Base-by-base conservation (phyloP, 129 eudicot genomes). In the Scalesia atractyloides region DNA sequence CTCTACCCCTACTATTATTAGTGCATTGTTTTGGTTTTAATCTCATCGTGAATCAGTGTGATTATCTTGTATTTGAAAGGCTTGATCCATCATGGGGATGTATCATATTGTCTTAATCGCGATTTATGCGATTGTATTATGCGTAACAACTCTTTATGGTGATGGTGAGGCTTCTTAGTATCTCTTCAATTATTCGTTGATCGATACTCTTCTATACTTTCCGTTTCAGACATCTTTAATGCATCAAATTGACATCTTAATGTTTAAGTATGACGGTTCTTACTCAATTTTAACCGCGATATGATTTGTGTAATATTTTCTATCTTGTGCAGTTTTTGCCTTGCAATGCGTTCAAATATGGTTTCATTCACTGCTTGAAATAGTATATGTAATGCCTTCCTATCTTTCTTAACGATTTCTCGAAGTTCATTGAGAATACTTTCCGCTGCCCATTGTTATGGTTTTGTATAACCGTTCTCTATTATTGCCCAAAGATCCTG, bases 401-500 rank as follows among this genome's bases (percentile, higher is more conserved):
- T 51, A 26, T 68, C 73, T 6, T 9, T 19, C 16, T 69, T 50
- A 24, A 7, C n/a, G 5, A 15, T 30, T 20, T 69, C 15, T 20
- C 12, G 12, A 17, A 26, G 52, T 15, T 24, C 61, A 2, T 13
- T 37, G 9, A 26, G 4, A 1, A 46, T 46, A 3, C 14, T 12
- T 12, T 46, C 50, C n/a, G 14, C 4, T 3, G 14, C 50, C 18
- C 7, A 0, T n/a, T 19, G 4, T 9, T 8, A 2, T 14, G 17
- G 17, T 67, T 47, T 66, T 17, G 19, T 20, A 1, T 9, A 14
- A 8, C 48, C 74, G 16, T 66, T 54, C 41, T 33, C 68, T 3
- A 67, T 66, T 3, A 52, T 58, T 10, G 22, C 41, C 80, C 68
- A 66, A 0, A 75, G 22, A 36, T 51, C 67, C 19, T 76, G 53